A percentile compares a stretch with the other conserved stretches of the same genome.
Conservation (phyloP, 2,329 filamentous ascomycete genomes). For the Blumeriella jaapii region DNA sequence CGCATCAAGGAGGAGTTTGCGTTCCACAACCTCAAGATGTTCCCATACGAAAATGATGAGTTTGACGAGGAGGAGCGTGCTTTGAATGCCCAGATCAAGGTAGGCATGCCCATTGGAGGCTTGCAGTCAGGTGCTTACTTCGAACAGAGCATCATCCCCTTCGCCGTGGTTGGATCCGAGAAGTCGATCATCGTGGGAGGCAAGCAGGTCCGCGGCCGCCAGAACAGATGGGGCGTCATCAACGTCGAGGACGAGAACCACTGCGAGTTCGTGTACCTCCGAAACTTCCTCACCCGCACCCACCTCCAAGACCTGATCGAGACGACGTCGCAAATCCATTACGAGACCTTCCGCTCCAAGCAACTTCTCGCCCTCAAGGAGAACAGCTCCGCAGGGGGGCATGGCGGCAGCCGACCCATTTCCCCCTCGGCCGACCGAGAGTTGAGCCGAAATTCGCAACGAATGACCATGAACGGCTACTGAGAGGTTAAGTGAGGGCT, state of each 20-base stretch:
- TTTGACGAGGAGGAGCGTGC: conserved; percentile 93
- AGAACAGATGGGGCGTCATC: conserved; percentile 99
- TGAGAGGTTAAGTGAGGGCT: conserved; percentile 34
- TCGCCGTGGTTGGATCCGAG: conserved; percentile 95
- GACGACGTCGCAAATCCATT: conserved; percentile 98
- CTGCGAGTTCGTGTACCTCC: conserved; percentile 97
- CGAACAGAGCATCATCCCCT: conserved; percentile 75
- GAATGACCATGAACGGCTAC: conserved; percentile 98
- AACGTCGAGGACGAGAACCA: conserved; percentile 99
- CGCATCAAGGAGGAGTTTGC: conserved; percentile 98
- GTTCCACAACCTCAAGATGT: conserved; percentile 99
- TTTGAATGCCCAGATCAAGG: conserved; percentile 94
- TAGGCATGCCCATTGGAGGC: conserved; percentile 31
- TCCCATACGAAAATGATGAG: conserved; percentile 98
- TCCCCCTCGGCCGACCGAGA: conserved; percentile 90
- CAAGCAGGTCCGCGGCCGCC: conserved; percentile 92
- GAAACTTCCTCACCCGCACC: conserved; percentile 96
- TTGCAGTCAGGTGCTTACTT: conserved; percentile 26
- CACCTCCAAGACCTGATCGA: conserved; percentile 98
- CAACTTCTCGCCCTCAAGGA: conserved; percentile 96
- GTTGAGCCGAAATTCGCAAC: conserved; percentile 91
- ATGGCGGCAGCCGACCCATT: conserved; percentile 79
- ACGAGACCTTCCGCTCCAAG: conserved; percentile 99
- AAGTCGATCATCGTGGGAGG: conserved; percentile 96
- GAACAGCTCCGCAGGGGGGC: conserved; percentile 71